phyloP scores from a whole-genome alignment of 1,284 basidiomycete genomes.

The Moesziomyces sp. region DNA sequence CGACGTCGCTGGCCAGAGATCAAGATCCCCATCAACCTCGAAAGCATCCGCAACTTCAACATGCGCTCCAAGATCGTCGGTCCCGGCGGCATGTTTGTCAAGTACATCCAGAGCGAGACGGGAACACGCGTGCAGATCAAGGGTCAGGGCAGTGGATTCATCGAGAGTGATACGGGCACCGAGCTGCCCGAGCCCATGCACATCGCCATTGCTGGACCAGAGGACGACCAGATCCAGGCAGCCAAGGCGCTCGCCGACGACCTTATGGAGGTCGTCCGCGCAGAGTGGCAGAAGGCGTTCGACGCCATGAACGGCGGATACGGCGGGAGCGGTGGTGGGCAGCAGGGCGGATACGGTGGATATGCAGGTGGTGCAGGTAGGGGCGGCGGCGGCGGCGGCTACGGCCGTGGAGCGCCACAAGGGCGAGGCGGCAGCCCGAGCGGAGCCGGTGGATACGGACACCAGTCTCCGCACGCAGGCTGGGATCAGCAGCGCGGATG shows the following conservation, averaged over 20 bases:
- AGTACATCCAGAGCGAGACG: constrained; percentile 97
- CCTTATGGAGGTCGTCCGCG: constrained; percentile 60
- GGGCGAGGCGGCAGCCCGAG: constrained; percentile 16
- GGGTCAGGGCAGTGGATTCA: constrained; percentile 91
- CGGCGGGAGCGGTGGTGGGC: constrained; percentile 4
- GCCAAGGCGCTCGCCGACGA: constrained; percentile 61
- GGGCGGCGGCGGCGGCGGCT: constrained; percentile 8
- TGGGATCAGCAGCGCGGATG: constrained; percentile 20
- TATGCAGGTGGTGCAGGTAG: constrained; percentile 14
- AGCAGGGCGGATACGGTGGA: constrained; percentile 12
- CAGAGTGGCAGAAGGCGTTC: constrained; percentile 61
- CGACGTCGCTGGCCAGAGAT: constrained; percentile 59
- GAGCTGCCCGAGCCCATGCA: constrained; percentile 93
- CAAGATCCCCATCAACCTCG: constrained; percentile 78
- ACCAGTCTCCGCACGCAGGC: constrained; percentile 28
- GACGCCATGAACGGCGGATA: constrained; percentile 30
- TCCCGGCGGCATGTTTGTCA: constrained; percentile 89
- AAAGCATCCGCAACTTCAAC: constrained; percentile 94
- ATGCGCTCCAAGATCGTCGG: constrained; percentile 97
- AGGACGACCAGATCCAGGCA: constrained; percentile 54
- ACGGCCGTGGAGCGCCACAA: constrained; percentile 14
- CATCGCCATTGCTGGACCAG: constrained; percentile 62
- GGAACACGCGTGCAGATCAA: constrained; percentile 98
- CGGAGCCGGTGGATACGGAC: constrained; percentile 25
- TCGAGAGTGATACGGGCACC: constrained; percentile 90